phyloP scores from a whole-genome alignment of 1,139 yeast genomes.

The Wickerhamomyces sp. region DNA sequence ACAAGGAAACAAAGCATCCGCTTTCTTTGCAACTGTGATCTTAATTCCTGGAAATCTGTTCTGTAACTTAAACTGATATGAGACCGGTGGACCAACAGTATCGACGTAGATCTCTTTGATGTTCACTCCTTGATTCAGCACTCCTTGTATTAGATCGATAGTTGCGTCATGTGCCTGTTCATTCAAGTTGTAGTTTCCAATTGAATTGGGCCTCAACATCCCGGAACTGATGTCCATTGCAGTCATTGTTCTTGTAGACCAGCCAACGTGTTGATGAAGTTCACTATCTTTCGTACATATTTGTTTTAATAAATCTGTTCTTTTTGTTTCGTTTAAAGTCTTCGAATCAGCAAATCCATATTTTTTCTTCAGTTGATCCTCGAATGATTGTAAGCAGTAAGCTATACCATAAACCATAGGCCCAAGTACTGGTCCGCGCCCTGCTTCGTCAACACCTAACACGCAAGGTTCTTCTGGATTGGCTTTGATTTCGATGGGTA shows the following conservation, averaged over 20 bases:
- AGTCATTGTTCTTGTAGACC: slow-evolving; percentile 82
- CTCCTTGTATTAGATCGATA: slow-evolving; percentile 62
- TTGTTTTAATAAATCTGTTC: slow-evolving; percentile 55
- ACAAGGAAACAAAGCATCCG: slow-evolving; percentile 89
- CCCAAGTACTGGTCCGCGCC: slow-evolving; percentile 94
- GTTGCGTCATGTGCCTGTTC: slow-evolving; percentile 97
- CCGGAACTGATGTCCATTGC: slow-evolving; percentile 85
- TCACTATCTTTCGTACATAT: slow-evolving; percentile 47
- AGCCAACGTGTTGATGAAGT: slow-evolving; percentile 63
- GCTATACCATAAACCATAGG: slow-evolving; percentile 96
- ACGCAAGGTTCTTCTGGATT: slow-evolving; percentile 29
- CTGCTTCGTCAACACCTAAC: slow-evolving; percentile 96
- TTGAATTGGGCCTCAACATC: slow-evolving; percentile 64
- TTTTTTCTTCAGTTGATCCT: slow-evolving; percentile 41
- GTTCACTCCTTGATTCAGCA: slow-evolving; percentile 56
- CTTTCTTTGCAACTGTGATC: slow-evolving; percentile 90
- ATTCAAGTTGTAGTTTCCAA: slow-evolving; percentile 70
- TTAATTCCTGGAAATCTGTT: slow-evolving; percentile 62
- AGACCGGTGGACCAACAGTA: slow-evolving; percentile 92
- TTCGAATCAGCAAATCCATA: slow-evolving; percentile 94
- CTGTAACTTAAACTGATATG: slow-evolving; percentile 74
- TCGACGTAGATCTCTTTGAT: slow-evolving; percentile 77
- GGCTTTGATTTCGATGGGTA: slow-evolving; percentile 19
- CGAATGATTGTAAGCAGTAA: slow-evolving; percentile 60
- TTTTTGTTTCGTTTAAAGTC: slow-evolving; percentile 65